phyloP scores from a whole-genome alignment of 805 yeast species.

The Blastobotrys muscicola region DNA sequence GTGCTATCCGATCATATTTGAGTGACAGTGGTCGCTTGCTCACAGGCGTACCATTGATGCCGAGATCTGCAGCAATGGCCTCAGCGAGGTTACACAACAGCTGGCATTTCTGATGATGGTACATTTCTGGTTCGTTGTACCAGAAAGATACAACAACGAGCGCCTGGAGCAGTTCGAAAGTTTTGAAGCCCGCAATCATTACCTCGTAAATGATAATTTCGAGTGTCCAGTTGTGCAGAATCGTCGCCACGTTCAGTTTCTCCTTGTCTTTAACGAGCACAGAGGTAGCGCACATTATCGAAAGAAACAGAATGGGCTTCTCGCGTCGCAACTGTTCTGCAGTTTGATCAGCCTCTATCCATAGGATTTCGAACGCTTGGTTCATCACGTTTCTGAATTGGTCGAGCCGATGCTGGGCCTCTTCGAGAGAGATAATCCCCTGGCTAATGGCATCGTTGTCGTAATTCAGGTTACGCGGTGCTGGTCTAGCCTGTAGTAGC shows the following conservation, averaged over 20 bases:
- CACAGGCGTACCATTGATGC: conserved; percentile 47
- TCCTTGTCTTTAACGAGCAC: conserved; percentile 17
- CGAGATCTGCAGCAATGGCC: conserved; percentile 65
- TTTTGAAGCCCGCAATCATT: conserved; percentile 60
- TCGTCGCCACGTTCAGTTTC: conserved; percentile 5
- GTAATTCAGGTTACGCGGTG: conserved; percentile 8
- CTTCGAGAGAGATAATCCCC: conserved; percentile 49
- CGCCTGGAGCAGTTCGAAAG: conserved; percentile 55
- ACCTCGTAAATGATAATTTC: conserved; percentile 39
- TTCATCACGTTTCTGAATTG: conserved; percentile 41
- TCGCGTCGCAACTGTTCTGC: conserved; percentile 40
- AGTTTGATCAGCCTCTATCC: conserved; percentile 36
- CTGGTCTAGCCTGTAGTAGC: conserved; percentile 5
- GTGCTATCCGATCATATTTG: conserved; percentile 23
- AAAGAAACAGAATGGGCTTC: conserved; percentile 53
- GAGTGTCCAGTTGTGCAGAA: conserved; percentile 23
- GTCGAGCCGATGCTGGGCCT: conserved; percentile 47
- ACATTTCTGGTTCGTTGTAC: conserved; percentile 79
- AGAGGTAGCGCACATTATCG: conserved; percentile 55
- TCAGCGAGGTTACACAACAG: conserved; percentile 56
- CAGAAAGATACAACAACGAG: conserved; percentile 56
- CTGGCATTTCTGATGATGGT: conserved; percentile 70
- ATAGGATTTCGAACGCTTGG: conserved; percentile 47
- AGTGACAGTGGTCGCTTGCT: conserved; percentile 10
- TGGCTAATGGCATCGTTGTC: conserved; percentile 35